A percentile compares a stretch with the other conserved stretches of the same genome.
Evolutionary conservation across 257 asterid species (phyloP).

Genomic region (Linaria vulgaris): DNA sequence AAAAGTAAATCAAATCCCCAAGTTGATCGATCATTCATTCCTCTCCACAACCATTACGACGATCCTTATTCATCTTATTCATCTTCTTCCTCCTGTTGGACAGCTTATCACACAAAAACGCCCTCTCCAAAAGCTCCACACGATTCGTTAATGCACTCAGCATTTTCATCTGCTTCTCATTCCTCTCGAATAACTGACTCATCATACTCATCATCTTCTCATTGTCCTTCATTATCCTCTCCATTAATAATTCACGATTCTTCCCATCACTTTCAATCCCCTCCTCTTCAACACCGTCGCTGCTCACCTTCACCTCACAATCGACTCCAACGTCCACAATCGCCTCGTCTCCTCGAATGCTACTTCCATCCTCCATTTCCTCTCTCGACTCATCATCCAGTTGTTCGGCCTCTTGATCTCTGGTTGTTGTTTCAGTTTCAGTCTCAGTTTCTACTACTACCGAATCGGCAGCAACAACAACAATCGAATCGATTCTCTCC

Average conservation of each 20-base stretch:
- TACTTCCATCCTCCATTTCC: background rate
- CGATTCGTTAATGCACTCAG: background rate
- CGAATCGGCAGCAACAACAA: slow-evolving; percentile 22
- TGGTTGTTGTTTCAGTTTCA: slow-evolving; percentile 12
- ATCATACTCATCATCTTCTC: slow-evolving; percentile 65
- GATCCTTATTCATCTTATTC: background rate
- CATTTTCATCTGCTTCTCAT: slow-evolving; percentile 9
- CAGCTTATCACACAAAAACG: background rate
- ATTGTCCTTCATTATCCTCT: too few species aligned
- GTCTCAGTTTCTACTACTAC: background rate
- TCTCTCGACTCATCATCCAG: background rate
- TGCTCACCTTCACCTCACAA: slow-evolving; percentile 30
- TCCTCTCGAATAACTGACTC: slow-evolving; percentile 42
- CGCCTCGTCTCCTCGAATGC: background rate
- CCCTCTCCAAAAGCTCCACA: background rate
- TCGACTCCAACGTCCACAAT: slow-evolving; percentile 35
- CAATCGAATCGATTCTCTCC: slow-evolving; percentile 59
- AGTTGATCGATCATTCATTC: too few species aligned
- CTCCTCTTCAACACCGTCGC: background rate
- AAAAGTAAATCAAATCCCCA: too few species aligned
- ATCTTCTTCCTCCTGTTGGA: background rate
- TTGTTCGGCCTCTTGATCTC: too few species aligned
- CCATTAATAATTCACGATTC: background rate
- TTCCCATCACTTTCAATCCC: slow-evolving; percentile 7
- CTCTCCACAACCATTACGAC: too few species aligned